Conservation (phyloP, 2,329 filamentous ascomycete species). For the Fusarium pseudograminearum region DNA sequence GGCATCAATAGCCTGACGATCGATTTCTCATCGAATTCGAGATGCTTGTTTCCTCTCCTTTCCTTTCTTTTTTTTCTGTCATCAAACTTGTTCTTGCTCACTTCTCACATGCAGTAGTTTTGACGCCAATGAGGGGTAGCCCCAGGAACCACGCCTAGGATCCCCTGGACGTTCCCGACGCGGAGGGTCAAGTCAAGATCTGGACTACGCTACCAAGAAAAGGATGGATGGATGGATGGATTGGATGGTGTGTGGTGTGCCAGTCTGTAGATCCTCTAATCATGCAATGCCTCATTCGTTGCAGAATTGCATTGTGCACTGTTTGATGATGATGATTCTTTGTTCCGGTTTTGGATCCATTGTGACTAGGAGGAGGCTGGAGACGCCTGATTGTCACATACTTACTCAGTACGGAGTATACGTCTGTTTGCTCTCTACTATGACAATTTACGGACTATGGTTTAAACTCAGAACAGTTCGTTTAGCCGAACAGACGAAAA, state of each 20-base stretch:
- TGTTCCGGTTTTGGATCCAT: not conserved
- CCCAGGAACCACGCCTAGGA: slow-evolving; percentile 47
- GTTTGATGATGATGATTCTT: slow-evolving; percentile 16
- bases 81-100: slow-evolving; percentile 40
- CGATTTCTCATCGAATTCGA: slow-evolving; percentile 3
- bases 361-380: slow-evolving; percentile 19
- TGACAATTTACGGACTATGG: slow-evolving; percentile 12
- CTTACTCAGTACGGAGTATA: too few species aligned
- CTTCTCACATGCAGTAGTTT: slow-evolving; percentile 40
- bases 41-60: not conserved
- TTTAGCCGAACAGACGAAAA: slow-evolving; percentile 14
- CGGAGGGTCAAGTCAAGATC: slow-evolving; percentile 44
- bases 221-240: slow-evolving; percentile 9
- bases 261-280: slow-evolving; percentile 35
- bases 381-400: not conserved
- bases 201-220: slow-evolving; percentile 31
- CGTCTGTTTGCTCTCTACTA: slow-evolving; percentile 4
- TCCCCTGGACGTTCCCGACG: slow-evolving; percentile 43
- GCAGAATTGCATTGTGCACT: not conserved
- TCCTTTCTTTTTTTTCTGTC: slow-evolving; percentile 38
- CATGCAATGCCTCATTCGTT: slow-evolving; percentile 31
- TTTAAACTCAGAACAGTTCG: slow-evolving; percentile 34
- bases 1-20: slow-evolving; percentile 3
- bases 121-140: slow-evolving; percentile 46
- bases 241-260: slow-evolving; percentile 37